Percentiles rank a stretch among this genome's conserved stretches.
phyloP scores from a whole-genome alignment of 1,284 basidiomycete genomes.

The Irpex lacteus region DNA sequence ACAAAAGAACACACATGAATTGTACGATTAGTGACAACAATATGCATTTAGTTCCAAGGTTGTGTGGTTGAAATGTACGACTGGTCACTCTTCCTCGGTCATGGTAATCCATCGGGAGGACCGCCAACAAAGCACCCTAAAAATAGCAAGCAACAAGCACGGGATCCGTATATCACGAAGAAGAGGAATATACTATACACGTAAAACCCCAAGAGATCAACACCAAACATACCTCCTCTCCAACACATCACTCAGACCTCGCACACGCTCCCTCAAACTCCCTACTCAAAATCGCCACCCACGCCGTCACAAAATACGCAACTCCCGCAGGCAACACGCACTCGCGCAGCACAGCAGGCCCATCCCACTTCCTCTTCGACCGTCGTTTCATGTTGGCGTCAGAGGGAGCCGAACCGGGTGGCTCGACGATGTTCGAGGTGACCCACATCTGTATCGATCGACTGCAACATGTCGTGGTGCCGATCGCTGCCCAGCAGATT shows the following conservation, averaged over 20 bases:
- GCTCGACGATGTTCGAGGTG: slow-evolving; percentile 64
- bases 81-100: too few relatives aligned
- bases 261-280: slow-evolving; percentile 31
- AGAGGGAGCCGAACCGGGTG: slow-evolving; percentile 5
- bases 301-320: slow-evolving; percentile 77
- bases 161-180: too few relatives aligned
- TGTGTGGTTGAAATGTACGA: too few relatives aligned
- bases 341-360: slow-evolving; percentile 61
- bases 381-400: slow-evolving; percentile 47
- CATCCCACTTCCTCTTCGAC: slow-evolving; percentile 66
- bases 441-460: slow-evolving; percentile 81
- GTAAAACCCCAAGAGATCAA: too few relatives aligned
- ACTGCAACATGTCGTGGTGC: slow-evolving; percentile 74
- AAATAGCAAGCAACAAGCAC: too few relatives aligned
- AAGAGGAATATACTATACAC: too few relatives aligned
- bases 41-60: too few relatives aligned
- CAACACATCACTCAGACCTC: not conserved
- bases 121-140: too few relatives aligned
- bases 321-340: slow-evolving; percentile 70
- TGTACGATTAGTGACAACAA: too few relatives aligned
- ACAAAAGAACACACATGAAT: too few relatives aligned
- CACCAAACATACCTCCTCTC: not conserved
- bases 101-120: too few relatives aligned
- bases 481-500: slow-evolving; percentile 78
- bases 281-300: slow-evolving; percentile 51